These are phyloP conservation scores for Vaccinium myrtillus DNA, from an alignment of 148 eudicot species.

Conservation along the genomic window DNA sequence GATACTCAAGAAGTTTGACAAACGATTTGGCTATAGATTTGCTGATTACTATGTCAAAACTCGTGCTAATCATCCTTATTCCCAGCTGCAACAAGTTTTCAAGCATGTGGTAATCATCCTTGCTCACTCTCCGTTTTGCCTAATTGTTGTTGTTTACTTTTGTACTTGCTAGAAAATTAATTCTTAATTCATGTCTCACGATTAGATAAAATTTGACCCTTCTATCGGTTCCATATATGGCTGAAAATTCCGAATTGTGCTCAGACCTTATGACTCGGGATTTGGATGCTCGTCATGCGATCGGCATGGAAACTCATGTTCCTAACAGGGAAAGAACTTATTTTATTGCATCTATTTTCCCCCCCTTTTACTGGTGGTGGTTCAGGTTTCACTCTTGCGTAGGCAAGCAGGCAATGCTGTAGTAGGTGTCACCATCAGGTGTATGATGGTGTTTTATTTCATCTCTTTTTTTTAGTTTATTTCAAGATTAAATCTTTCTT, in stretches of 20 bases:
- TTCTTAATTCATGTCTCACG: neutral
- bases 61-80: conserved; percentile 93
- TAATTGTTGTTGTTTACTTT: neutral
- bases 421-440: too few species aligned
- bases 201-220: neutral
- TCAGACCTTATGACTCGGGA: neutral
- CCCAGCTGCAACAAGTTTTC: conserved; percentile 92
- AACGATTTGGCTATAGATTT: conserved; percentile 76
- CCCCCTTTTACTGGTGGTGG: too few species aligned
- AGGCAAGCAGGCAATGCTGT: too few species aligned
- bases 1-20: conserved; percentile 91
- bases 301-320: neutral
- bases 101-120: conserved; percentile 79
- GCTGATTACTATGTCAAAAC: conserved; percentile 89
- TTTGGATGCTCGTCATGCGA: neutral
- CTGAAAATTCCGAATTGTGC: neutral
- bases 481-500: neutral
- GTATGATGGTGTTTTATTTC: too few species aligned
- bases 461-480: too few species aligned
- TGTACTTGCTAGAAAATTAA: neutral
- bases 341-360: neutral
- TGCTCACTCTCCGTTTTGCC: neutral
- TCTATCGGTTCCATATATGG: neutral
- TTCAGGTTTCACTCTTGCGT: too few species aligned
- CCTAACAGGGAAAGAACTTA: neutral